phyloP scores from a whole-genome alignment of 345 rosid species.

The Hibiscus tridactylites region DNA sequence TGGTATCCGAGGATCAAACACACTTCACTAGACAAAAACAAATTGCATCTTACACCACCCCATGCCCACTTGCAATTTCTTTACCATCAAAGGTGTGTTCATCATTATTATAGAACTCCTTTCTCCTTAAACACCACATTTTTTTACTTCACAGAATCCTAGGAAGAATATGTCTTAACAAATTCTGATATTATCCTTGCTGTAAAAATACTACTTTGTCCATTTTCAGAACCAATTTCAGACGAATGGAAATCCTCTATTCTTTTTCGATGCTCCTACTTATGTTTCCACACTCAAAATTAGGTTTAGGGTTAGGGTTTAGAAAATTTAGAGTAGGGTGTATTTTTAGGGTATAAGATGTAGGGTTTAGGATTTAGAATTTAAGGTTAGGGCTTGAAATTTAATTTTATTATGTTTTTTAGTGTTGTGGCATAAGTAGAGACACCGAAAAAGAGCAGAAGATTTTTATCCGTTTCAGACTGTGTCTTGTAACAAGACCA shows the following conservation, averaged over 20 bases:
- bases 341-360: too few relatives aligned
- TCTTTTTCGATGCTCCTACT: too few relatives aligned
- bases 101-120: slow-evolving; percentile 11
- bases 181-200: not conserved
- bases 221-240: slow-evolving; percentile 4
- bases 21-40: not conserved
- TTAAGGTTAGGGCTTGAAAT: too few relatives aligned
- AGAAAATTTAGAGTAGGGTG: too few relatives aligned
- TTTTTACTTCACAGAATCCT: slow-evolving; percentile 7
- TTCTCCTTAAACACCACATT: slow-evolving; percentile 5
- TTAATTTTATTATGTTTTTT: too few relatives aligned
- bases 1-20: slow-evolving; percentile 8
- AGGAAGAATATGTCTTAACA: slow-evolving; percentile 5
- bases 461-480: not conserved
- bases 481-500: not conserved
- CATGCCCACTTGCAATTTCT: slow-evolving; percentile 11
- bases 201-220: slow-evolving; percentile 10
- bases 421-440: too few relatives aligned
- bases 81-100: slow-evolving; percentile 8
- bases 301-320: too few relatives aligned
- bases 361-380: too few relatives aligned
- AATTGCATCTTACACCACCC: not conserved
- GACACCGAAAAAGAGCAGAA: too few relatives aligned
- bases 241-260: too few relatives aligned
- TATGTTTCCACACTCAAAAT: too few relatives aligned